These are phyloP conservation scores for Zygosaccharomyces kombuchaensis DNA, from an alignment of 805 yeast species.

Conservation along the genomic window DNA sequence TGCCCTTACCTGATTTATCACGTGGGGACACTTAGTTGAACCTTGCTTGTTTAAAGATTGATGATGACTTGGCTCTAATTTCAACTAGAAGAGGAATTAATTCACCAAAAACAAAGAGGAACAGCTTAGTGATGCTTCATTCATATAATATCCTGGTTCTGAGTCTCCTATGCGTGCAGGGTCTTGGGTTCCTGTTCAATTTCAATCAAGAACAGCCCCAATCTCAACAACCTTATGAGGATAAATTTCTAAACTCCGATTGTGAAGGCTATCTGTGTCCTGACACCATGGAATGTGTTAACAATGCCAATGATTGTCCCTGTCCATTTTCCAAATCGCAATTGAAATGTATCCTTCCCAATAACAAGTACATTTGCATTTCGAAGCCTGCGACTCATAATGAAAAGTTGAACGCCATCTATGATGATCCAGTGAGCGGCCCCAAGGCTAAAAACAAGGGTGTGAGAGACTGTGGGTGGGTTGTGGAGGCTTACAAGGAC, in stretches of 20 bases:
- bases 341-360: conserved; percentile 71
- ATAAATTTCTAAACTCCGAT: conserved; percentile 35
- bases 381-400: conserved; percentile 66
- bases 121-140: neutral
- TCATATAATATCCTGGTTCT: neutral
- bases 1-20: neutral
- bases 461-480: conserved; percentile 84
- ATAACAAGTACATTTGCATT: conserved; percentile 66
- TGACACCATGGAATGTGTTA: conserved; percentile 77
- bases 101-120: neutral
- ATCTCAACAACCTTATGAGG: conserved; percentile 34
- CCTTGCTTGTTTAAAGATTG: neutral
- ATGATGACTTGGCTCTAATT: neutral
- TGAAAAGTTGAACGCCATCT: conserved; percentile 31
- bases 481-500: conserved; percentile 60
- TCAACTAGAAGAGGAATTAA: neutral
- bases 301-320: conserved; percentile 68
- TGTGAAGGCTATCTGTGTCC: conserved; percentile 77
- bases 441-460: conserved; percentile 45
- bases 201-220: conserved; percentile 39
- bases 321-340: conserved; percentile 88
- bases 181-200: conserved; percentile 34
- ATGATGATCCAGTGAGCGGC: conserved; percentile 46
- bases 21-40: neutral
- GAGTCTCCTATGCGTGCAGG: neutral